These are phyloP conservation scores for Melanogaster broomeanus DNA, from an alignment of 768 basidiomycete genomes.

Conservation along the genomic window DNA sequence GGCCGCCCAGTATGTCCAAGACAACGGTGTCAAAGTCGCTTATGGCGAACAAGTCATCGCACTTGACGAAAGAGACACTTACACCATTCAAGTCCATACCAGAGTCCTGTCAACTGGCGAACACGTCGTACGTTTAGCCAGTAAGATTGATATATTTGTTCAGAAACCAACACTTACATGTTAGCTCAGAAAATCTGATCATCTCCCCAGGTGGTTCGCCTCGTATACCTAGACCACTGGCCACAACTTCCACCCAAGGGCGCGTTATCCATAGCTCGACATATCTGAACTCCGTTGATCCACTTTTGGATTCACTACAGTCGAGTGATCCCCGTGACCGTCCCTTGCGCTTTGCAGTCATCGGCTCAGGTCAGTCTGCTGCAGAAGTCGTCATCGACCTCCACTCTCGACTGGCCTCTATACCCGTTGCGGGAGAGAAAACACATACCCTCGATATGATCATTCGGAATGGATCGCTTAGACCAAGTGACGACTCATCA, in stretches of 20 bases:
- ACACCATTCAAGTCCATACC: slow-evolving; percentile 41
- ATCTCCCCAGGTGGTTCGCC: slow-evolving; percentile 53
- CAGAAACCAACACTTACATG: slow-evolving; percentile 1
- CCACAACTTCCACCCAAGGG: slow-evolving; percentile 31
- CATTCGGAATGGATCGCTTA: slow-evolving; percentile 50
- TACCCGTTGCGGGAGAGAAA: slow-evolving; percentile 23
- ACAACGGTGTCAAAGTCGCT: slow-evolving; percentile 42
- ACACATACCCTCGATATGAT: slow-evolving; percentile 51
- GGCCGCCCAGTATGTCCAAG: slow-evolving; percentile 48
- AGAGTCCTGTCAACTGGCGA: slow-evolving; percentile 38
- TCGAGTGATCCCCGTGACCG: slow-evolving; percentile 8
- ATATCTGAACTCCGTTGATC: slow-evolving; percentile 40
- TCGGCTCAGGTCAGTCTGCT: slow-evolving; percentile 51
- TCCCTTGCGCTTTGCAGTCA: slow-evolving; percentile 44
- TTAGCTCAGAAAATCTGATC: slow-evolving; percentile 43
- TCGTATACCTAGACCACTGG: slow-evolving; percentile 40
- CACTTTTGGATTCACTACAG: slow-evolving; percentile 34
- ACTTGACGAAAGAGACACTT: slow-evolving; percentile 33
- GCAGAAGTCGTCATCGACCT: slow-evolving; percentile 49
- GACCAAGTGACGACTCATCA: slow-evolving; percentile 53
- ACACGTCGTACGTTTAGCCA: slow-evolving; percentile 35
- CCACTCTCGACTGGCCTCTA: slow-evolving; percentile 37
- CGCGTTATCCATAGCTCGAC: slow-evolving; percentile 46
- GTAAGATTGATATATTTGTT: slow-evolving; percentile 31
- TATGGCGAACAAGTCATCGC: slow-evolving; percentile 50